Conservation (phyloP, 768 basidiomycete genomes). For the Mycena epipterygia region DNA sequence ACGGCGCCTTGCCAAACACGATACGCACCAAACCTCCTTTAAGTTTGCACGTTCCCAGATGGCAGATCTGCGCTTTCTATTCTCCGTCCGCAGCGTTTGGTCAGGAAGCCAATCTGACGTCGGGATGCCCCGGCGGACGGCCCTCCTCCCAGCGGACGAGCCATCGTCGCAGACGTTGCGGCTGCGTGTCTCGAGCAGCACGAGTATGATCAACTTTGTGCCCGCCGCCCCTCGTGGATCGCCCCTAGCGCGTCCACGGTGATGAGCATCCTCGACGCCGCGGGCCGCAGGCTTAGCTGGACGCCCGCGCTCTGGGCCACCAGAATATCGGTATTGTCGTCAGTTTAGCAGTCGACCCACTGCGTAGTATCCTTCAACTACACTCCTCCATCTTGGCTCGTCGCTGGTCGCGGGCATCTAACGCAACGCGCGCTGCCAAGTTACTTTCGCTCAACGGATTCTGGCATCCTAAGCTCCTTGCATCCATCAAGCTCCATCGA, state of each 20-base stretch:
- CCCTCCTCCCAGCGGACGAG: background rate
- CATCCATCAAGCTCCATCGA: no score
- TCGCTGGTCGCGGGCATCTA: no score
- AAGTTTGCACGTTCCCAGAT: no score
- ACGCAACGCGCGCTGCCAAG: no score
- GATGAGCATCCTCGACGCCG: background rate
- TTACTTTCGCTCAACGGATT: no score
- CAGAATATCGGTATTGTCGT: no score
- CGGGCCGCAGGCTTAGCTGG: constrained; percentile 30
- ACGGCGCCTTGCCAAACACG: background rate
- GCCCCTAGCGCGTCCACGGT: background rate
- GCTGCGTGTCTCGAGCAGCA: constrained; percentile 3
- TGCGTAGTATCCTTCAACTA: no score
- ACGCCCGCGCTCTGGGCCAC: constrained; percentile 12
- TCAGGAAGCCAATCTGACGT: background rate
- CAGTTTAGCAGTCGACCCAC: no score
- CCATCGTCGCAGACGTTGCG: background rate
- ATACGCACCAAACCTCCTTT: constrained; percentile 1
- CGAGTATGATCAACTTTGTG: constrained; percentile 15
- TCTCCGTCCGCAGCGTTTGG: background rate
- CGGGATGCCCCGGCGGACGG: constrained; percentile 1
- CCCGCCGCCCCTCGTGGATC: constrained; percentile 21
- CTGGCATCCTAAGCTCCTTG: no score
- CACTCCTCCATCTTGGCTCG: no score
- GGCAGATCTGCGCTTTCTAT: no score